Evolutionary conservation across 2,329 filamentous ascomycete species (phyloP).

Genomic region (Coniella vitis): DNA sequence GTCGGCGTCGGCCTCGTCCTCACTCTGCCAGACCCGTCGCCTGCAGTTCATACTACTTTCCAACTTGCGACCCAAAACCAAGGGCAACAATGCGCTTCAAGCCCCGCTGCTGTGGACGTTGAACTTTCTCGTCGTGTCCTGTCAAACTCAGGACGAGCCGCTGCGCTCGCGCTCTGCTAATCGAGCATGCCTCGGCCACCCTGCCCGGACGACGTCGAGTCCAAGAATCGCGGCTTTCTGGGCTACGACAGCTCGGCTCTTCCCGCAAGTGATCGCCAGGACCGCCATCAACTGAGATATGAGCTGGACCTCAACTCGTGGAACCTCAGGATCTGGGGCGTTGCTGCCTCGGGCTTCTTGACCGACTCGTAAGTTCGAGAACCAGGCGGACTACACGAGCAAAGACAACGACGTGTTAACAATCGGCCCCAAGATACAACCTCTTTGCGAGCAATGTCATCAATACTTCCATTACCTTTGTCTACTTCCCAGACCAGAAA

Average conservation of each 20-base stretch:
- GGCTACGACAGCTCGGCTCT: slow-evolving; percentile 45
- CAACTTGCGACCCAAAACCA: background rate
- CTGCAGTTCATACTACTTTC: background rate
- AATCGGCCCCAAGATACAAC: slow-evolving; percentile 35
- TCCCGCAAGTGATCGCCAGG: slow-evolving; percentile 42
- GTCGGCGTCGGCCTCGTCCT: background rate
- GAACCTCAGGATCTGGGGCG: slow-evolving; percentile 48
- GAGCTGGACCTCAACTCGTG: slow-evolving; percentile 48
- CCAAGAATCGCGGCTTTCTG: slow-evolving; percentile 42
- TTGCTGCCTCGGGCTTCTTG: slow-evolving; percentile 47
- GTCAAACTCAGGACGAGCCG: background rate
- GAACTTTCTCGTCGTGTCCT: background rate
- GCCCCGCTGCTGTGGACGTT: background rate
- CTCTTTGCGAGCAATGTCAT: slow-evolving; percentile 50
- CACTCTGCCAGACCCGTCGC: background rate
- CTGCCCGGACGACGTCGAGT: slow-evolving; percentile 29
- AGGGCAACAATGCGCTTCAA: background rate
- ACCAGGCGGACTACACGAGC: too few species aligned
- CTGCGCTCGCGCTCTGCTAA: background rate
- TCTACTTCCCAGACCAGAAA: slow-evolving; percentile 41
- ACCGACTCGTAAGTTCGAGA: slow-evolving; percentile 42
- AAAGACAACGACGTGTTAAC: too few species aligned
- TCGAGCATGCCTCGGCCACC: slow-evolving; percentile 21
- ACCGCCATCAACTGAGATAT: slow-evolving; percentile 45
- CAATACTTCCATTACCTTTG: slow-evolving; percentile 44